Base-by-base conservation (phyloP, 1,284 basidiomycete genomes). In the Hypsizygus ulmarius region DNA sequence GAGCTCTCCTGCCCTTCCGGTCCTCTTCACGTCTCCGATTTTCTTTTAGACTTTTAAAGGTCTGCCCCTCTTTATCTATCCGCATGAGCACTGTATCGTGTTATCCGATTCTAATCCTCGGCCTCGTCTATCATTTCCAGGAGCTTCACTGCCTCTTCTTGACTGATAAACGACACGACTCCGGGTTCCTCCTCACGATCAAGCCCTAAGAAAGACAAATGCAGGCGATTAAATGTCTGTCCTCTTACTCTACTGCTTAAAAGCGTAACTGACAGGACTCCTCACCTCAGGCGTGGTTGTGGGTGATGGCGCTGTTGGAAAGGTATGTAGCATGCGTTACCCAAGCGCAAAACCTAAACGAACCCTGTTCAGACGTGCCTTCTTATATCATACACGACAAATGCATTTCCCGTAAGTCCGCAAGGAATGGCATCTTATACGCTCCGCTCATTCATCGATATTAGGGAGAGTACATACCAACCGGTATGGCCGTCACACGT, bases 301-400 rank as follows among this genome's bases (percentile, higher is more conserved):
- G 53, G 96, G 96, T 64, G 96, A 99, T 78, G 96, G 96, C 86
- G 96, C 96, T 49, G 96, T 99, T 64, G 96, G 96, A 74, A 99
- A 98, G 90, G 95, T 88, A 57, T 62, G 82, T 70, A 46, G 43
- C 47, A 39, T 40, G 39, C 38, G 44, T 41, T 40, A 45, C 30
- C 36, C 36, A 41, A 51, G 39, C 15, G 18, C 29, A 39, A 35
- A 9, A 33, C 19, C 19, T 39, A 8, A 48, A 32, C 21, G 25
- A 14, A n/a, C 12, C 40, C 30, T 37, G 30, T 16, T 63, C n/a
- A 97, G 93, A 97, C 95, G 49, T 97, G 94, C 72, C 84, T 97
- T 56, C 82, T 97, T 64, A 97, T 97, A 70, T 96, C 93, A 40
- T 97, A 97, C 76, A 97, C 94, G 57, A 97, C 94, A 60, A 97